A percentile compares a stretch with the other conserved stretches of the same genome.
These are phyloP conservation scores for Dactylellina cionopaga DNA, from an alignment of 2,329 filamentous ascomycete species.

Conservation along the genomic window DNA sequence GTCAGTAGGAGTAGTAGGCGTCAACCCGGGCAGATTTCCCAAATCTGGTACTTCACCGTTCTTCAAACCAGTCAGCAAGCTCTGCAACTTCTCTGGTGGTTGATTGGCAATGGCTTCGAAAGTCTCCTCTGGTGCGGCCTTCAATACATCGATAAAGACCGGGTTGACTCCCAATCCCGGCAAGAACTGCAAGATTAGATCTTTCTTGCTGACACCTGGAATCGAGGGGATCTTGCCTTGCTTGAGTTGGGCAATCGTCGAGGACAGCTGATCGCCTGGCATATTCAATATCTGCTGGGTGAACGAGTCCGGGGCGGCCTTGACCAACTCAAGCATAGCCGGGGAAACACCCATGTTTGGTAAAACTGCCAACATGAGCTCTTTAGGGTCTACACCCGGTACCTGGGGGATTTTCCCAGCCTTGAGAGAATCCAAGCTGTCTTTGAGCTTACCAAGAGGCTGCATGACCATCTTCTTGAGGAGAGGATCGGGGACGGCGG, in stretches of 20 bases:
- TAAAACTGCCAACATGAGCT: slow-evolving; percentile 30
- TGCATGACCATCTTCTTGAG: slow-evolving; percentile 31
- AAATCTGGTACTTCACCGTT: slow-evolving; percentile 4
- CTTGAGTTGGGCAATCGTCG: slow-evolving; percentile 10
- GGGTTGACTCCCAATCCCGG: slow-evolving; percentile 16
- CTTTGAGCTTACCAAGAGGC: slow-evolving; percentile 17
- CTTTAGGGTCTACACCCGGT: slow-evolving; percentile 23
- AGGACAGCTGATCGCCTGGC: slow-evolving; percentile 5
- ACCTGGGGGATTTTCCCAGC: slow-evolving; percentile 14
- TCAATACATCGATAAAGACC: slow-evolving; percentile 32
- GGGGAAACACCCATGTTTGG: slow-evolving; percentile 29
- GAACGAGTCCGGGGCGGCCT: slow-evolving; percentile 31
- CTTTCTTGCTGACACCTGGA: slow-evolving; percentile 20
- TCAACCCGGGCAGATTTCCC: slow-evolving; percentile 5
- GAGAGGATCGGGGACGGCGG: slow-evolving; percentile 26
- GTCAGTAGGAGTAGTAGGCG: not conserved
- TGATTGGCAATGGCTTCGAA: slow-evolving; percentile 18
- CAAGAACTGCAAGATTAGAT: slow-evolving; percentile 25
- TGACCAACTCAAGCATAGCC: slow-evolving; percentile 21
- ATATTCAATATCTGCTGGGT: slow-evolving; percentile 9
- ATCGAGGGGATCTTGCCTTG: slow-evolving; percentile 41
- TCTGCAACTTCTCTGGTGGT: slow-evolving; percentile 13
- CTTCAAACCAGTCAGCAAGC: slow-evolving; percentile 35
- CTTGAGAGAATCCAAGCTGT: slow-evolving; percentile 4
- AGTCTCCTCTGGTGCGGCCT: slow-evolving; percentile 18